These are phyloP conservation scores for Heterotrichella gracilis DNA, from an alignment of 352 stramenopile genomes.

Conservation along the genomic window DNA sequence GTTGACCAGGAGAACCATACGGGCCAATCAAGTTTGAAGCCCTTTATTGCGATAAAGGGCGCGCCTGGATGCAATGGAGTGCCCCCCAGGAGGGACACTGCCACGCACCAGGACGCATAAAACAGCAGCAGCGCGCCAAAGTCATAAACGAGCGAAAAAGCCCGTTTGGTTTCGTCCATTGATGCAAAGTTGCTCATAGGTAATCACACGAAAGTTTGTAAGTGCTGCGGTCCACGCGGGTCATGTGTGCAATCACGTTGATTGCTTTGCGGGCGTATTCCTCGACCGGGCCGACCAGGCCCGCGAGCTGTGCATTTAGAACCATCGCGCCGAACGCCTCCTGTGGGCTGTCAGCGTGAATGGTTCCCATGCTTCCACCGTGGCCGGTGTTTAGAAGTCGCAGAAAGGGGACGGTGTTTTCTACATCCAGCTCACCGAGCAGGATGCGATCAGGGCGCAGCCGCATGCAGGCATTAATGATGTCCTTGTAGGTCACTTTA, in stretches of 20 bases:
- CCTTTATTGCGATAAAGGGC: constrained; percentile 1
- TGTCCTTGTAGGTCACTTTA: constrained; percentile 4
- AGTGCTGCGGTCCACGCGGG: background rate
- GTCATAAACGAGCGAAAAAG: constrained; percentile 4
- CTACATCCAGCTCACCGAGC: background rate
- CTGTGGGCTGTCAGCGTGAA: background rate
- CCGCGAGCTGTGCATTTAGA: background rate
- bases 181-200: constrained; percentile 1
- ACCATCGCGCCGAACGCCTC: background rate
- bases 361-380: background rate
- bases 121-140: background rate
- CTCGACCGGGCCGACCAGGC: background rate
- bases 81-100: background rate
- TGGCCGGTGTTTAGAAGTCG: background rate
- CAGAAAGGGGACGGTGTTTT: background rate
- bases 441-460: background rate
- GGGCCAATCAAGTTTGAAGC: background rate
- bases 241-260: constrained; percentile 1
- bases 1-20: background rate
- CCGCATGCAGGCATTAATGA: background rate
- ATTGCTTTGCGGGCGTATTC: background rate
- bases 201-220: constrained; percentile 7
- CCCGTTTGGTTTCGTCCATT: background rate
- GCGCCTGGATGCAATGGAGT: background rate
- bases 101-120: background rate